Evolutionary conservation across 2,329 filamentous ascomycete genomes (phyloP), one percentile per base, ranked within the genome.

Genomic region (Cercospora sojina): DNA sequence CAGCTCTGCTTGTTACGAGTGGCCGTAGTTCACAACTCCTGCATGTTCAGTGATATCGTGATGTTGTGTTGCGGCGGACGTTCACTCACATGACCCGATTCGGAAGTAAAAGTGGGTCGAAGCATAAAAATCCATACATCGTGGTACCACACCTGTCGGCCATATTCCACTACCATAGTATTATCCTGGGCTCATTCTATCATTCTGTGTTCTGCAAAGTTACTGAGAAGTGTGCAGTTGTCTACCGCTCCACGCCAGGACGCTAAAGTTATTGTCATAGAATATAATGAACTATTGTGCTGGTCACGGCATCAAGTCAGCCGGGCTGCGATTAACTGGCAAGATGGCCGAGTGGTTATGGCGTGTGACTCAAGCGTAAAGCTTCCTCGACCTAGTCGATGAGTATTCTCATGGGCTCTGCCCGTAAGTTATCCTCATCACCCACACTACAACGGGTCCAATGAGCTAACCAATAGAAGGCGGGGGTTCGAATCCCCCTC

Each of bases 391-490:
- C 63, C 13, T 31, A 73, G 59, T 67, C 61, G 65, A 63, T 62
- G 29, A 64, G 73, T 59, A 69, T 76, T 76, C 74, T 76, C 74
- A 73, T 76, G 69, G 74, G 73, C 67, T 75, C 69, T 73, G 66
- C 73, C 73, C 68, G 47, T 8, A n/a, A 32, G 29, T 32, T 32
- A 32, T 32, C 29, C 29, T 5, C 29, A 32, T 32, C 29, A 32
- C 29, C 5, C 9, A 32, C 29, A 5, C 29, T 9, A 5, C 29
- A 32, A 32, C n/a, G n/a, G n/a, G n/a, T 35, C 31, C 12, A 9
- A 9, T 9, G 31, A n/a, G n/a, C 31, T 35, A 35, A 35, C 7
- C 9, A 2, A 9, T 2, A 2, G 2, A 5, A 35, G 31, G 74
- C 74, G 62, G 55, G 74, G 74, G 74, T 75, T 75, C 73, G 74